Conservation (phyloP, 2,329 filamentous ascomycete species). For the Paecilomyces sp. region DNA sequence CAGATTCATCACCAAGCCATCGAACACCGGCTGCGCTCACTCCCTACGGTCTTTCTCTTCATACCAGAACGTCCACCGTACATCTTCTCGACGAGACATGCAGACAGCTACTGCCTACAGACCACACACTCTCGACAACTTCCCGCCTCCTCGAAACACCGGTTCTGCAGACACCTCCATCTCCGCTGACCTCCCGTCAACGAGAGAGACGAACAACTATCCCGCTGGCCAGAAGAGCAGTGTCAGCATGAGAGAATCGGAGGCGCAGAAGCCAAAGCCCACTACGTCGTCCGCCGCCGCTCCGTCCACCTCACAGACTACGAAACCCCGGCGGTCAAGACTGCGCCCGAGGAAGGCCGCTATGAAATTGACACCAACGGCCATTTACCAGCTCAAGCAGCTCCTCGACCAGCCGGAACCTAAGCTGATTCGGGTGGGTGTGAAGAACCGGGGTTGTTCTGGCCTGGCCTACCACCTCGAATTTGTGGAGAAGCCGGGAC, state of each 20-base stretch:
- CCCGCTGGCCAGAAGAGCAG: constrained; percentile 25
- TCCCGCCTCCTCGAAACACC: constrained; percentile 51
- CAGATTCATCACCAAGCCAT: constrained; percentile 29
- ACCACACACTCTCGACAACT: constrained; percentile 51
- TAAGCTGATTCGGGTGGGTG: constrained; percentile 89
- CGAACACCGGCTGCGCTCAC: constrained; percentile 32
- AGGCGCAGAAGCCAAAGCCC: constrained; percentile 60
- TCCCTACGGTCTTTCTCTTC: constrained; percentile 43
- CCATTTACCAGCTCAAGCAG: constrained; percentile 68
- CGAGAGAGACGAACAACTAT: constrained; percentile 31
- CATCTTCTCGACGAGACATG: constrained; percentile 53
- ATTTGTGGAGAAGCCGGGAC: constrained; percentile 83
- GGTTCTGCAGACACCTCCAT: constrained; percentile 57
- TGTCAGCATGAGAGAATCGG: constrained; percentile 52
- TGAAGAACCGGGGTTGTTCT: constrained; percentile 89
- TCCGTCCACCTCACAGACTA: constrained; percentile 28
- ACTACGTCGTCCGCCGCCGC: constrained; percentile 26
- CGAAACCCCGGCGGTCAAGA: constrained; percentile 56
- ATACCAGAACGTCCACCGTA: constrained; percentile 26
- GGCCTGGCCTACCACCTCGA: constrained; percentile 90
- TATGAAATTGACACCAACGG: constrained; percentile 74
- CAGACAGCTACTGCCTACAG: constrained; percentile 60
- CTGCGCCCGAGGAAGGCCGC: constrained; percentile 81
- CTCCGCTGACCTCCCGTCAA: constrained; percentile 42
- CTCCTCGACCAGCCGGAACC: constrained; percentile 80